phyloP scores from a whole-genome alignment of 768 basidiomycete genomes.

The Tylopilus vinaceipallidus region DNA sequence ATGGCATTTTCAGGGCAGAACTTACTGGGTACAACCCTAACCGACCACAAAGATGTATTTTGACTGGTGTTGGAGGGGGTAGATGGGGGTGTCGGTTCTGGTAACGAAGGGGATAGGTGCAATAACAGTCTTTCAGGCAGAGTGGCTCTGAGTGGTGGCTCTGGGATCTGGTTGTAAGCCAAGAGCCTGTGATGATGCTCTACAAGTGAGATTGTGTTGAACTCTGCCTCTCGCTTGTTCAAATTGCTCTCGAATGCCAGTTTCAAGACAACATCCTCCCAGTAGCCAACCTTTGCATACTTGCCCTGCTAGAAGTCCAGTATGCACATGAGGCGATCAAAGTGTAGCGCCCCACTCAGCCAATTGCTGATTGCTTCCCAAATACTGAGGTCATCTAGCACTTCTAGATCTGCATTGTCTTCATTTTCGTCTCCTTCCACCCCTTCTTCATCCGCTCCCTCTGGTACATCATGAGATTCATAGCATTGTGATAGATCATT shows the following conservation, averaged over 20 bases:
- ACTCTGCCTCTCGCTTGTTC: not conserved
- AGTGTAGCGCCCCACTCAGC: not conserved
- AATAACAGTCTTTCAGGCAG: not conserved
- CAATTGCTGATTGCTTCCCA: not conserved
- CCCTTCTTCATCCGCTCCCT: not conserved
- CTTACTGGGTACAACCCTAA: not conserved
- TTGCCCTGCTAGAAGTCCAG: not conserved
- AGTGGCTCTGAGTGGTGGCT: not conserved
- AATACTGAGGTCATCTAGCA: not conserved
- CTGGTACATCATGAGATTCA: not conserved
- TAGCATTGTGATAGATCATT: not conserved
- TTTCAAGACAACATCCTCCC: not conserved
- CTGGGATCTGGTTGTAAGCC: not conserved
- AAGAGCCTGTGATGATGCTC: not conserved
- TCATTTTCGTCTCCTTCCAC: not conserved
- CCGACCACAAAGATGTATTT: not conserved
- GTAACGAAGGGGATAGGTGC: no score
- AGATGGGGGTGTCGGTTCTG: no score
- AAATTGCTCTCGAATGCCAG: not conserved
- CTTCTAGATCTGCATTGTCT: not conserved
- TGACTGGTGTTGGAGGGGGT: not conserved
- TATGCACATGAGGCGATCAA: not conserved
- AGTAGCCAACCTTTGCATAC: not conserved
- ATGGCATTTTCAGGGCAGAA: not conserved
- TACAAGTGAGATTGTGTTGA: not conserved